Evolutionary conservation across 2,329 filamentous ascomycete genomes (phyloP).

Genomic region (Fulvia fulva): DNA sequence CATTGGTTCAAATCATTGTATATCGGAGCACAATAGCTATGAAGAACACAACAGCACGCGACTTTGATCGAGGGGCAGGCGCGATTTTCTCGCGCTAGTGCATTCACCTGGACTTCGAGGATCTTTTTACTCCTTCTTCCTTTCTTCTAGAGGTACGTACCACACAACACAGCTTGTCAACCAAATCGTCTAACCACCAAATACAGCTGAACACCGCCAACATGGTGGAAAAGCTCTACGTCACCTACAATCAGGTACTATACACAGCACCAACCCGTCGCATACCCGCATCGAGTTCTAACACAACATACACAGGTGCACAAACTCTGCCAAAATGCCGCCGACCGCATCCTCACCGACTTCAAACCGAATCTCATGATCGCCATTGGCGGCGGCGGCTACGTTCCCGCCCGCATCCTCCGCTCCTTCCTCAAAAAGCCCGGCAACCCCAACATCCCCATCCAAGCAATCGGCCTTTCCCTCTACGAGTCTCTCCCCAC

Average conservation of each 20-base stretch:
- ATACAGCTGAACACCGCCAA: neutral
- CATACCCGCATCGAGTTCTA: neutral
- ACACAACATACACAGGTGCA: conserved; percentile 63
- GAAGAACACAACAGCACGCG: neutral
- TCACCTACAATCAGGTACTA: conserved; percentile 26
- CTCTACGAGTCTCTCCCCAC: conserved; percentile 82
- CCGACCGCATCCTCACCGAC: conserved; percentile 72
- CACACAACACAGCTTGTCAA: neutral
- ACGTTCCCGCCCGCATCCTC: conserved; percentile 93
- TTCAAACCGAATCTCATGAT: conserved; percentile 96
- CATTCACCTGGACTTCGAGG: neutral
- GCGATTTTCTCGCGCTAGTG: neutral
- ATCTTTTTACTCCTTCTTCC: neutral
- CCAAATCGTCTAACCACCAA: neutral
- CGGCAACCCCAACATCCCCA: conserved; percentile 88
- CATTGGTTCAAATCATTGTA: too few relatives aligned
- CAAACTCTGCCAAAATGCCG: conserved; percentile 89
- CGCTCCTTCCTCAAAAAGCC: conserved; percentile 94
- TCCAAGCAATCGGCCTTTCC: conserved; percentile 96
- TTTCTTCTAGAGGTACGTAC: conserved; percentile 9
- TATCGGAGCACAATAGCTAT: too few relatives aligned
- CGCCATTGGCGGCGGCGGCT: conserved; percentile 94
- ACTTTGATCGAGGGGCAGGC: neutral
- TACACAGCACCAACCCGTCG: conserved; percentile 1
- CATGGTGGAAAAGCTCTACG: conserved; percentile 24